Evolutionary conservation across 805 yeast genomes (phyloP).

Genomic region (Starmerella riodocensis): DNA sequence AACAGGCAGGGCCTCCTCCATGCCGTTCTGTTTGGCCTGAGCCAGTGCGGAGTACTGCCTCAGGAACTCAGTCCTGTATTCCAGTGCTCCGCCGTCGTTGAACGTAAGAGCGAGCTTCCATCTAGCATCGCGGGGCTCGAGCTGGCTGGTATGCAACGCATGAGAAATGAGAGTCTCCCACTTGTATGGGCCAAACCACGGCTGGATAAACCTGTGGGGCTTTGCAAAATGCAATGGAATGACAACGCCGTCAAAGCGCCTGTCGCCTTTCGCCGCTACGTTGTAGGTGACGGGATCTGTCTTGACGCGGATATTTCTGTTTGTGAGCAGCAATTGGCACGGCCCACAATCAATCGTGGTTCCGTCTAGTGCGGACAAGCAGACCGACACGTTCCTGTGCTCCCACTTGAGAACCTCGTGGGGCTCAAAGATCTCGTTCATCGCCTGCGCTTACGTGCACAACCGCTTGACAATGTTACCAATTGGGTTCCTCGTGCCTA

Average conservation of each 20-base stretch:
- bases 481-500: too few relatives aligned
- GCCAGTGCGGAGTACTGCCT: constrained; percentile 6
- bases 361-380: constrained; percentile 9
- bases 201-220: constrained; percentile 23
- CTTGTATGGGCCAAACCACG: constrained; percentile 30
- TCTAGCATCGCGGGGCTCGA: constrained; percentile 8
- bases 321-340: constrained; percentile 16
- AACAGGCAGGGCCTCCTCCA: constrained; percentile 20
- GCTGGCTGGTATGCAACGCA: background rate
- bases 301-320: constrained; percentile 15
- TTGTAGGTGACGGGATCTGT: constrained; percentile 17
- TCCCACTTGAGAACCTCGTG: constrained; percentile 9
- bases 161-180: constrained; percentile 22
- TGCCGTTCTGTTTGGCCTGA: constrained; percentile 16
- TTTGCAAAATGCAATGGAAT: constrained; percentile 18
- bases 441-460: background rate
- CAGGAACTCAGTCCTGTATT: constrained; percentile 19
- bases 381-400: constrained; percentile 6
- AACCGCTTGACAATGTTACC: too few relatives aligned
- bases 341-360: constrained; percentile 2
- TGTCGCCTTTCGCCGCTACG: constrained; percentile 24
- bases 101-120: constrained; percentile 24
- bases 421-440: constrained; percentile 1
- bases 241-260: constrained; percentile 18
- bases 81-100: constrained; percentile 26